Percentiles rank a stretch among this genome's conserved stretches.
phyloP scores from a whole-genome alignment of 23 red algal species.

The Cyanidioschyzon merolae region DNA sequence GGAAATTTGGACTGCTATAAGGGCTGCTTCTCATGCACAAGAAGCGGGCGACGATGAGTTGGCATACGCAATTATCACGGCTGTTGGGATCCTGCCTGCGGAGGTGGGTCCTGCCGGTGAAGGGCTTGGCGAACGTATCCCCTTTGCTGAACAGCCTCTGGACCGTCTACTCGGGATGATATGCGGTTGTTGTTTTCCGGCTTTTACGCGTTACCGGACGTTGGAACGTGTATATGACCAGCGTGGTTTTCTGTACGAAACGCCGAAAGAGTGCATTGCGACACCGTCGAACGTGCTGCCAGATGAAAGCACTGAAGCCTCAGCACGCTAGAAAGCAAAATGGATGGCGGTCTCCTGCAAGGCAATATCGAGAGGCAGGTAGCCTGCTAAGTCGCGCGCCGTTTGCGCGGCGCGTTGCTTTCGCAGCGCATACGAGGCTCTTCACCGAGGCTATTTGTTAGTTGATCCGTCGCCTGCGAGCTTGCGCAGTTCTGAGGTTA shows the following conservation, averaged over 20 bases:
- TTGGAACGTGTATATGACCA: conserved; percentile 1
- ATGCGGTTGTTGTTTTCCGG: background rate
- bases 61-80: background rate
- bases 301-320: too few species aligned
- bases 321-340: too few species aligned
- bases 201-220: background rate
- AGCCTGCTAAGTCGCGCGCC: too few species aligned
- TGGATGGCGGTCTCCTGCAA: too few species aligned
- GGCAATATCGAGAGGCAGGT: too few species aligned
- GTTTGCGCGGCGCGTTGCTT: too few species aligned
- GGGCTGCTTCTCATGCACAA: background rate
- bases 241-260: background rate
- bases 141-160: background rate
- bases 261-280: background rate
- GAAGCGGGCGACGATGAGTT: background rate
- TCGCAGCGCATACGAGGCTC: too few species aligned
- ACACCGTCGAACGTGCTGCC: background rate
- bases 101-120: conserved; percentile 2
- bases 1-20: background rate
- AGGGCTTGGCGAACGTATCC: background rate
- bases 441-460: too few species aligned
- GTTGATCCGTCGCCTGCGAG: too few species aligned
- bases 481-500: too few species aligned
- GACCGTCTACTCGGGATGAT: background rate
- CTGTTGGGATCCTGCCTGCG: background rate